A percentile compares a stretch with the other conserved stretches of the same genome.
These are phyloP conservation scores for Athelia psychrophila DNA, from an alignment of 1,284 basidiomycete genomes.

Conservation along the genomic window DNA sequence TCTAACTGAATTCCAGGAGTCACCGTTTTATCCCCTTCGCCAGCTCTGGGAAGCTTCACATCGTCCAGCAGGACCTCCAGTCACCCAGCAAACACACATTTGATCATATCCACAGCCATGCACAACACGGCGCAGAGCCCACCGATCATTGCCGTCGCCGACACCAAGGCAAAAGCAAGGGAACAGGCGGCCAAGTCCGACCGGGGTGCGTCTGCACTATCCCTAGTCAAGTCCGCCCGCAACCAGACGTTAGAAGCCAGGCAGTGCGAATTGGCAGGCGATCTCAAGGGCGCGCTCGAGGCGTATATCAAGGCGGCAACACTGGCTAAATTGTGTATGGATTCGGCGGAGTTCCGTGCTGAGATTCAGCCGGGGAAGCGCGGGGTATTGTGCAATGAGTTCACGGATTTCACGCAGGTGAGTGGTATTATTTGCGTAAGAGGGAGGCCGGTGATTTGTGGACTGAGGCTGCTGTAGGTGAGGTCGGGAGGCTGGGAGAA, in stretches of 20 bases:
- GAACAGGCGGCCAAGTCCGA: constrained; percentile 52
- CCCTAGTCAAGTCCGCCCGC: constrained; percentile 59
- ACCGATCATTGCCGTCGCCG: constrained; percentile 35
- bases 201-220: constrained; percentile 49
- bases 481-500: too few relatives aligned
- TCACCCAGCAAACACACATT: too few relatives aligned
- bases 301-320: constrained; percentile 59
- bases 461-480: too few relatives aligned
- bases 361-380: constrained; percentile 42
- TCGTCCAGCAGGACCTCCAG: too few relatives aligned
- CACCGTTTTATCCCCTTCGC: too few relatives aligned
- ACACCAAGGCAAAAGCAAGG: constrained; percentile 63
- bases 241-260: constrained; percentile 49
- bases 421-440: constrained; percentile 15
- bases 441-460: neutral
- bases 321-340: constrained; percentile 54
- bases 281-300: constrained; percentile 56
- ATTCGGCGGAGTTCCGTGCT: constrained; percentile 52
- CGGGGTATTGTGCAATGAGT: constrained; percentile 52
- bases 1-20: too few relatives aligned
- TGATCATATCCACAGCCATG: too few relatives aligned
- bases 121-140: too few relatives aligned
- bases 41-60: too few relatives aligned
- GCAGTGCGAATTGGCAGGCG: constrained; percentile 49
- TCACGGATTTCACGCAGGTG: constrained; percentile 59